Evolutionary conservation across 2,329 filamentous ascomycete genomes (phyloP).

Genomic region (Penicillium sp.): DNA sequence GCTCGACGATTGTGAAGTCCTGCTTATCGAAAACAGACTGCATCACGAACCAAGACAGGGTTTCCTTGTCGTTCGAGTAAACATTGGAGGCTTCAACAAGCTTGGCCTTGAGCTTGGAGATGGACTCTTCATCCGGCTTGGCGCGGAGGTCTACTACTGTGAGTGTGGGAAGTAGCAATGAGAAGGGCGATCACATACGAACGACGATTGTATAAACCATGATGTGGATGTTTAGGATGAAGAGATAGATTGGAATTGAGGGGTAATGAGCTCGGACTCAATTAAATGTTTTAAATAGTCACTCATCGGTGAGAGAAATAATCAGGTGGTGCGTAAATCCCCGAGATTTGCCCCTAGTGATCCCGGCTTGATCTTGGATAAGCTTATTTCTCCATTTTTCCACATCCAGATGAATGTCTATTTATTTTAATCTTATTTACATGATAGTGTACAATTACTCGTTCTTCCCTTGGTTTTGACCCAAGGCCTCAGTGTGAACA

Average conservation of each 20-base stretch:
- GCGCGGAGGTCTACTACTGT: constrained; percentile 54
- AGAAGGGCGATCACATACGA: constrained; percentile 18
- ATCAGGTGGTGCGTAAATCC: constrained; percentile 14
- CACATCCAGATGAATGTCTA: constrained; percentile 4
- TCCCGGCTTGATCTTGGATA: constrained; percentile 8
- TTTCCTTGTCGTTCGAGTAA: constrained; percentile 71
- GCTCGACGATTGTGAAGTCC: constrained; percentile 72
- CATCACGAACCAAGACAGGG: constrained; percentile 72
- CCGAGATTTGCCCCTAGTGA: constrained; percentile 17
- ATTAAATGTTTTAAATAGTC: background rate
- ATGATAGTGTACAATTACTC: constrained; percentile 23
- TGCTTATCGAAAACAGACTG: constrained; percentile 66
- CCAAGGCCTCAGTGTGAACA: constrained; percentile 31
- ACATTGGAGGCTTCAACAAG: constrained; percentile 71
- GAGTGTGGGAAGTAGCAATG: background rate
- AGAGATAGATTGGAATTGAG: constrained; percentile 6
- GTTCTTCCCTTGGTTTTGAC: constrained; percentile 13
- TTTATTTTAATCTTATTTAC: constrained; percentile 24
- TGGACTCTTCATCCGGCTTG: constrained; percentile 62
- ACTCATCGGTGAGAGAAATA: constrained; percentile 15
- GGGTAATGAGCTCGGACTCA: constrained; percentile 2
- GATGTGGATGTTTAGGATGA: constrained; percentile 11
- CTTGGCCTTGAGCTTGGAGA: constrained; percentile 68
- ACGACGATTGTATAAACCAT: constrained; percentile 35
- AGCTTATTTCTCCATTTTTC: background rate